Evolutionary conservation across 2,329 filamentous ascomycete genomes (phyloP).

Genomic region (Ambrosiella xylebori): DNA sequence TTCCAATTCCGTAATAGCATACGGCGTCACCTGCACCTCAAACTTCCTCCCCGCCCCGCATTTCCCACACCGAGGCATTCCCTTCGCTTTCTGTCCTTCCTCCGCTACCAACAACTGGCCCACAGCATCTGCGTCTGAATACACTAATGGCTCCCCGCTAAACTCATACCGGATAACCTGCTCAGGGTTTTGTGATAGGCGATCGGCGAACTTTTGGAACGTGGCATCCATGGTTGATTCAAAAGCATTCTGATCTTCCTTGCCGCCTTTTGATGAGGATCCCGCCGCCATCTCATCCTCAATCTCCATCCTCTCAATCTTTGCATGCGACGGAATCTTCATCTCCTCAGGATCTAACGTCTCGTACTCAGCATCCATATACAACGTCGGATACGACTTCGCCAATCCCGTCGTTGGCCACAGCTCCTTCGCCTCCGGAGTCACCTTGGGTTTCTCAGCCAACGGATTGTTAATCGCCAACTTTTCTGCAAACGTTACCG

Average conservation of each 20-base stretch:
- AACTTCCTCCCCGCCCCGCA: slow-evolving; percentile 66
- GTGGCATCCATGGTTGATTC: slow-evolving; percentile 58
- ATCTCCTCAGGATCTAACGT: slow-evolving; percentile 45
- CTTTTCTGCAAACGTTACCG: slow-evolving; percentile 53
- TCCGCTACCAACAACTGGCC: slow-evolving; percentile 40
- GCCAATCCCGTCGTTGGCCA: slow-evolving; percentile 40
- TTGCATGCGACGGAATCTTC: slow-evolving; percentile 33
- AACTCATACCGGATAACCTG: slow-evolving; percentile 73
- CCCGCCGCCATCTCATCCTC: slow-evolving; percentile 20
- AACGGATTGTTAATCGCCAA: slow-evolving; percentile 52
- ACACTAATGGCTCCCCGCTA: slow-evolving; percentile 55
- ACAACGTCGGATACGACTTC: slow-evolving; percentile 54
- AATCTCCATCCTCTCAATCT: slow-evolving; percentile 26
- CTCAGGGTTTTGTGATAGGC: slow-evolving; percentile 63
- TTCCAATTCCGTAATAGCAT: slow-evolving; percentile 79
- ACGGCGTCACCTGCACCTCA: slow-evolving; percentile 81
- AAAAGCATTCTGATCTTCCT: slow-evolving; percentile 50
- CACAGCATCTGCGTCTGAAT: slow-evolving; percentile 58
- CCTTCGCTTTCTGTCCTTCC: slow-evolving; percentile 14
- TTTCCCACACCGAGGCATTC: slow-evolving; percentile 57
- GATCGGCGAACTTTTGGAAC: slow-evolving; percentile 67
- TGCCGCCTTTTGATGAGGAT: slow-evolving; percentile 19
- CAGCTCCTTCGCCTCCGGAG: slow-evolving; percentile 67
- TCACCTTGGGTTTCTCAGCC: slow-evolving; percentile 16
- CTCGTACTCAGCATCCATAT: slow-evolving; percentile 86